These are phyloP conservation scores for Circinella umbellata DNA, from an alignment of 371 early-diverging fungal species.

Conservation along the genomic window DNA sequence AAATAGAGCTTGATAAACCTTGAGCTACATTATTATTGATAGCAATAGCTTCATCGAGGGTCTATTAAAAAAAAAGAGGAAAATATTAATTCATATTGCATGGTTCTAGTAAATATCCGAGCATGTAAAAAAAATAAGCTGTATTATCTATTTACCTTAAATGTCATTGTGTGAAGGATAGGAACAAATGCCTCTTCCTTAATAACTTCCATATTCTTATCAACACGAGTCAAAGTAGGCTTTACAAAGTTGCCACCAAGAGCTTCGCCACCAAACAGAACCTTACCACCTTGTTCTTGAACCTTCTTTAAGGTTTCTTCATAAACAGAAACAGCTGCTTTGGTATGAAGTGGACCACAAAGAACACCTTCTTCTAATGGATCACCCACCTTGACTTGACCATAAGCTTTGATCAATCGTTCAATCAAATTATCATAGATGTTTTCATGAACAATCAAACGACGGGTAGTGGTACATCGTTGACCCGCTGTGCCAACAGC, in stretches of 20 bases:
- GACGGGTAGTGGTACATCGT: constrained; percentile 95
- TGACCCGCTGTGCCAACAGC: constrained; percentile 98
- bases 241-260: constrained; percentile 92
- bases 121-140: background rate
- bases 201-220: constrained; percentile 77
- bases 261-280: constrained; percentile 86
- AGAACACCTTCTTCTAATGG: constrained; percentile 84
- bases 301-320: constrained; percentile 76
- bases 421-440: constrained; percentile 89
- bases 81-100: too few relatives aligned
- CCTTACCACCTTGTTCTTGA: constrained; percentile 86
- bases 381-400: constrained; percentile 90
- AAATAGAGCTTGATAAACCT: constrained; percentile 90
- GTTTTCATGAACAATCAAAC: constrained; percentile 90
- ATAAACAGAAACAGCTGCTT: constrained; percentile 80
- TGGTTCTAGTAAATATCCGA: background rate
- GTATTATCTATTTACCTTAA: constrained; percentile 50
- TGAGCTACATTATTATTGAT: constrained; percentile 92
- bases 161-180: constrained; percentile 88
- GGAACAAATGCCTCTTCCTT: constrained; percentile 97
- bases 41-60: constrained; percentile 86
- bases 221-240: constrained; percentile 91
- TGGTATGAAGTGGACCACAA: constrained; percentile 95
- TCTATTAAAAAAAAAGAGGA: constrained; percentile 28
- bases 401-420: constrained; percentile 82